phyloP scores from a whole-genome alignment of 805 yeast species.

The Suhomyces faveliae region DNA sequence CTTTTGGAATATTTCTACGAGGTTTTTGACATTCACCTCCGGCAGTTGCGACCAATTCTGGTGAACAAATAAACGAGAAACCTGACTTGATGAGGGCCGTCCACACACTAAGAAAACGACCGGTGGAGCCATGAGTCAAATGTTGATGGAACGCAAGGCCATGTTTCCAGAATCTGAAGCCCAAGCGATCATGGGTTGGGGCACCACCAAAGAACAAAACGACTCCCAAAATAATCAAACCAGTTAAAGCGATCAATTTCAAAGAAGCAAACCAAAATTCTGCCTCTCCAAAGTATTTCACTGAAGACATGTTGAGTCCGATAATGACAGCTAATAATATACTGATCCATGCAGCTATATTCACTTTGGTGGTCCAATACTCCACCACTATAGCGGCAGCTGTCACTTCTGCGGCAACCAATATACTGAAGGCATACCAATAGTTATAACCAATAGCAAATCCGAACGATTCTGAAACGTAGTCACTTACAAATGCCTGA shows the following conservation, averaged over 20 bases:
- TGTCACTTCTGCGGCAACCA: constrained; percentile 36
- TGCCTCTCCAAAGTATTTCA: constrained; percentile 35
- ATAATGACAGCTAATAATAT: constrained; percentile 28
- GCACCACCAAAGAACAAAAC: constrained; percentile 40
- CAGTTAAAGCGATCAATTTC: constrained; percentile 31
- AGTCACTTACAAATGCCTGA: constrained; percentile 29
- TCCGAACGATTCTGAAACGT: constrained; percentile 29
- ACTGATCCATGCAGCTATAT: constrained; percentile 41
- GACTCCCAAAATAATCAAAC: constrained; percentile 32
- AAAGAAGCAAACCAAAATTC: constrained; percentile 36
- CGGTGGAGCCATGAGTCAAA: constrained; percentile 31
- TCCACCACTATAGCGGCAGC: constrained; percentile 42
- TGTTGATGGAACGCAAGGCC: constrained; percentile 40
- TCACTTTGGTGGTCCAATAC: constrained; percentile 34
- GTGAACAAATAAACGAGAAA: constrained; percentile 32
- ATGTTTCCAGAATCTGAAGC: constrained; percentile 45
- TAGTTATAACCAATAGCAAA: constrained; percentile 36
- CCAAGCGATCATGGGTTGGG: constrained; percentile 40
- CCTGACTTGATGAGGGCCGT: constrained; percentile 27
- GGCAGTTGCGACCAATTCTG: constrained; percentile 54
- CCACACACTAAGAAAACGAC: constrained; percentile 22
- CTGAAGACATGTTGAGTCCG: constrained; percentile 28
- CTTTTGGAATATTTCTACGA: constrained; percentile 59
- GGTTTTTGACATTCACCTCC: constrained; percentile 62
- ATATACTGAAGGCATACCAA: constrained; percentile 33